phyloP scores from a whole-genome alignment of 1,139 yeast species.

The Williopsis jadinii region DNA sequence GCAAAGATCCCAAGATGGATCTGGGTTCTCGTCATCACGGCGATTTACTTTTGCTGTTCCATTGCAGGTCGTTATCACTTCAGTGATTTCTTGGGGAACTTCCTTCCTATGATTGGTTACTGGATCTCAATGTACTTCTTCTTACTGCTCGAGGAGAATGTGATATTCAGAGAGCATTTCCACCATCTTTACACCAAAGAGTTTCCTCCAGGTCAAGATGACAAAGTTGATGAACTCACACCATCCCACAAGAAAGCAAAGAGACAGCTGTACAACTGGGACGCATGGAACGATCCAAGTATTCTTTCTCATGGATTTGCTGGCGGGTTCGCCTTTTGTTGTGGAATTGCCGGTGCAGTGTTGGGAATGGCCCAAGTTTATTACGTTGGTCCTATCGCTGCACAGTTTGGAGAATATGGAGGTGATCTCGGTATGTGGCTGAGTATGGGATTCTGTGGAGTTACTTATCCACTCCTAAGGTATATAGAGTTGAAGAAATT shows the following conservation, averaged over 20 bases:
- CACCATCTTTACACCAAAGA: constrained; percentile 47
- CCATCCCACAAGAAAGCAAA: constrained; percentile 13
- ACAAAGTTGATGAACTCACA: not conserved
- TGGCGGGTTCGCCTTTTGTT: constrained; percentile 47
- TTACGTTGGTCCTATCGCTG: constrained; percentile 67
- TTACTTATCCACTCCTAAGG: constrained; percentile 57
- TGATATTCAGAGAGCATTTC: constrained; percentile 55
- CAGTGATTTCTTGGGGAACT: constrained; percentile 72
- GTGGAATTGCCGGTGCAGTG: constrained; percentile 69
- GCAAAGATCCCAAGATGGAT: constrained; percentile 74
- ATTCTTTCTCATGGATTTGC: constrained; percentile 59
- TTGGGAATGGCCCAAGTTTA: constrained; percentile 77
- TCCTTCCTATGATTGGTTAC: constrained; percentile 90
- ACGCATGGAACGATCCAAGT: constrained; percentile 53
- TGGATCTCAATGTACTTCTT: constrained; percentile 85
- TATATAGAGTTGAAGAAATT: constrained; percentile 53
- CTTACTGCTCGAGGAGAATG: constrained; percentile 65
- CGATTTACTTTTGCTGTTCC: constrained; percentile 60
- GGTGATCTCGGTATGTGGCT: constrained; percentile 84
- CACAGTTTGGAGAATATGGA: constrained; percentile 47
- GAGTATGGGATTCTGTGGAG: constrained; percentile 63
- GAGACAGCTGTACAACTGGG: constrained; percentile 51
- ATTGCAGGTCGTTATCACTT: constrained; percentile 73
- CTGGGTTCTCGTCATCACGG: constrained; percentile 63
- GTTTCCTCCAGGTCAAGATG: constrained; percentile 28